Evolutionary conservation across 2,329 filamentous ascomycete species (phyloP).

Genomic region (Aspergillus caelatus): DNA sequence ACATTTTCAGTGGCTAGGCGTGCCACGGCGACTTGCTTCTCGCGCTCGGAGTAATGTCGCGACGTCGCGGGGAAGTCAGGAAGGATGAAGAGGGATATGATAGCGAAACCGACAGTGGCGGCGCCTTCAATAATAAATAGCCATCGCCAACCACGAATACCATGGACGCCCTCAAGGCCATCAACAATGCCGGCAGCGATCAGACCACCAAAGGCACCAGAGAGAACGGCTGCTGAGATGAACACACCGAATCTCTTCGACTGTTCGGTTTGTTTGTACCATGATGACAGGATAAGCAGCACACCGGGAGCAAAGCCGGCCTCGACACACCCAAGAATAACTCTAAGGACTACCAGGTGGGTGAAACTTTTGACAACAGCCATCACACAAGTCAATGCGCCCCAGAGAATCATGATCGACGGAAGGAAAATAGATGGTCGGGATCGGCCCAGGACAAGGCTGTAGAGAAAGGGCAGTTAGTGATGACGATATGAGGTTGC

Average conservation of each 20-base stretch:
- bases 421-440: conserved; percentile 55
- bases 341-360: conserved; percentile 50
- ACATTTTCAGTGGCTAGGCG: conserved; percentile 26
- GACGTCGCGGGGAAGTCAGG: conserved; percentile 55
- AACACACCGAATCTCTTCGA: conserved; percentile 61
- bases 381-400: conserved; percentile 54
- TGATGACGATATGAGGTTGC: background rate
- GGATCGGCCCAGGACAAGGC: conserved; percentile 51
- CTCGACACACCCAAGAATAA: conserved; percentile 26
- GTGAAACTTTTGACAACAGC: conserved; percentile 51
- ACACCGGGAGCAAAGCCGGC: conserved; percentile 30
- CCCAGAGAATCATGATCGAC: conserved; percentile 59
- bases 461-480: background rate
- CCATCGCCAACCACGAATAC: conserved; percentile 57
- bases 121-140: conserved; percentile 51
- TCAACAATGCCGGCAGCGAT: conserved; percentile 55
- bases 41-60: conserved; percentile 39
- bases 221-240: conserved; percentile 60
- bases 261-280: conserved; percentile 63
- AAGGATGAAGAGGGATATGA: conserved; percentile 50
- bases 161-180: conserved; percentile 49
- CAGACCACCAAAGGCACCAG: conserved; percentile 57
- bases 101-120: conserved; percentile 50
- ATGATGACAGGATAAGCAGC: conserved; percentile 54
- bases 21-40: conserved; percentile 27